Base-by-base conservation (phyloP, 768 basidiomycete species). In the Lyophyllum semitale region DNA sequence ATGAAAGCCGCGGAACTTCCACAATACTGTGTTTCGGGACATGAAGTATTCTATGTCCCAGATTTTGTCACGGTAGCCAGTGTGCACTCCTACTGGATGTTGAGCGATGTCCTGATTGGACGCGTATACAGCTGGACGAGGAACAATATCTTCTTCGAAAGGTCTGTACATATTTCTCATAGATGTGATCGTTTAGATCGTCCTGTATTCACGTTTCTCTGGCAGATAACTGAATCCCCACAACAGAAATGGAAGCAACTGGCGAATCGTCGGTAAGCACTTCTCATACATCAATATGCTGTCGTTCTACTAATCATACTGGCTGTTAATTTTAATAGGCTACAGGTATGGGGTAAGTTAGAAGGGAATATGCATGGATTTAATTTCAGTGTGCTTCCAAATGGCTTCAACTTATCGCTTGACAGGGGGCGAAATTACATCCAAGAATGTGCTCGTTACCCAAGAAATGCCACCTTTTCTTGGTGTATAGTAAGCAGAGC, bases 191-290 rank as follows among this genome's bases (percentile, higher is more conserved):
- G 46, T 45, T 53, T 32, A 48, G 44, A 26, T 35, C 37, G 44
- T 56, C 32, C 51, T 48, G 29, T 48, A 48, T 43, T 30, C 40
- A 50, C 48, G 17, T 50, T 35, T 15, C 11, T 15, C 26, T 33
- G 42, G 33, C 55, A 95, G 94, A 91, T 95, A 57, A 65, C 71
- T 37, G 90, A 90, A 60, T 82, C 86, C 2, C 88, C 93, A n/a
- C 84, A 83, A 62, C 85, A 83, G 25, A 89, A 83, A 66, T 95
- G 93, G 93, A 94, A 87, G 68, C 81, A 77, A 12, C 75, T 92
- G 11, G 74, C 80, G 4, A 89, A 89, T 59, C 79, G 91, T 54
- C 79, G 92, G 84, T 85, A 65, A 60, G 83, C 4, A 17, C 25
- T 72, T 50, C 59, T 55, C 59, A 48, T 64, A 26, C 22, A 42